Conservation (phyloP, 768 basidiomycete species). For the Boletus coccyginus region DNA sequence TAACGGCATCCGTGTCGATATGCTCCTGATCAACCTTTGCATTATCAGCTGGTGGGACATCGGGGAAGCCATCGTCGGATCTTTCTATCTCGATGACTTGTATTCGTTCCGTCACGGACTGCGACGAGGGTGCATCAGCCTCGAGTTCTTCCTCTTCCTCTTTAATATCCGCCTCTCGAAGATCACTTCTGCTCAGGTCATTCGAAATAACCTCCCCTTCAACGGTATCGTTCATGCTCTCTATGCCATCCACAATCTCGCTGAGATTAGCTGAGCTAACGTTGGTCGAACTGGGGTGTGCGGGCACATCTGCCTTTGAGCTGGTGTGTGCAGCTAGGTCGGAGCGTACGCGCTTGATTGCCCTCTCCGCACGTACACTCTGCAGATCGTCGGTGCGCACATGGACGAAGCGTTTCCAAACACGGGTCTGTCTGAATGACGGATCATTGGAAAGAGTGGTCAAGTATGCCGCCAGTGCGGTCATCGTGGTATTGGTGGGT, state of each 20-base stretch:
- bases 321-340: conserved; percentile 75
- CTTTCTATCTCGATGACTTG: conserved; percentile 22
- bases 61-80: conserved; percentile 19
- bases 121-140: neutral
- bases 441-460: conserved; percentile 73
- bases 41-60: conserved; percentile 9
- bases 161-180: conserved; percentile 23
- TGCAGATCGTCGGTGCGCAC: conserved; percentile 87
- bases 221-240: conserved; percentile 29
- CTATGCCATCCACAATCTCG: conserved; percentile 30
- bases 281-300: conserved; percentile 21
- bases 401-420: conserved; percentile 84
- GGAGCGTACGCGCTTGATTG: conserved; percentile 83
- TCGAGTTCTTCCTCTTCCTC: conserved; percentile 29
- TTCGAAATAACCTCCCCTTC: conserved; percentile 22
- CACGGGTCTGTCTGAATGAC: conserved; percentile 56
- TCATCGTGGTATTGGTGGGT: conserved; percentile 50
- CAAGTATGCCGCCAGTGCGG: conserved; percentile 74
- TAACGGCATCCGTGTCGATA: conserved; percentile 22
- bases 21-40: conserved; percentile 5
- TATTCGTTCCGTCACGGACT: conserved; percentile 3
- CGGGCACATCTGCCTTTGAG: conserved; percentile 30
- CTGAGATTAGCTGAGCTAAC: conserved; percentile 32
- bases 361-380: conserved; percentile 81
- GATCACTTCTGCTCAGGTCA: conserved; percentile 13